These are phyloP conservation scores for Stemphylium beticola DNA, from an alignment of 2,329 filamentous ascomycete genomes.

Conservation along the genomic window DNA sequence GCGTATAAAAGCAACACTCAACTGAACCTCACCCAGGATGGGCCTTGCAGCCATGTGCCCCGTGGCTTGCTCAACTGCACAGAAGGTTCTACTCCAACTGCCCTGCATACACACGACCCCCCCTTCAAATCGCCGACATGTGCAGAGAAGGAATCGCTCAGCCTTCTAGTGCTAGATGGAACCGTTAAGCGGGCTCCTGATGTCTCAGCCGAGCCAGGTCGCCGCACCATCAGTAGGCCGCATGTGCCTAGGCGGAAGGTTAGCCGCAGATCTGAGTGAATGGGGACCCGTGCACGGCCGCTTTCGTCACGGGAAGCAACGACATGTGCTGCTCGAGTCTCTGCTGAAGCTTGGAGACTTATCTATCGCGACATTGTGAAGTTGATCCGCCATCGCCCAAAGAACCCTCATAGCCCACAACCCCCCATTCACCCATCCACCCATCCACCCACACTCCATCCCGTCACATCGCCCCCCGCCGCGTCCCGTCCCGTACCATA, in stretches of 20 bases:
- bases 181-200: conserved; percentile 4
- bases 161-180: conserved; percentile 12
- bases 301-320: not conserved
- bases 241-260: conserved; percentile 10
- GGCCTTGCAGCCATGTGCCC: too few relatives aligned
- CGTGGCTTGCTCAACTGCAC: too few relatives aligned
- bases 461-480: conserved; percentile 1
- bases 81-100: not conserved
- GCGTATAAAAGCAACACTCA: too few relatives aligned
- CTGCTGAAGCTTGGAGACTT: not conserved
- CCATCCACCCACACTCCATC: not conserved
- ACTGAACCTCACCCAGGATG: too few relatives aligned
- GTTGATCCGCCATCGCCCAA: not conserved
- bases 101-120: not conserved
- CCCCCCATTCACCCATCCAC: not conserved
- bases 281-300: conserved; percentile 12
- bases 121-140: not conserved
- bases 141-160: not conserved
- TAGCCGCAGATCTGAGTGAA: conserved; percentile 21
- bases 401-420: not conserved
- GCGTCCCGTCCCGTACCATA: not conserved
- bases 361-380: conserved; percentile 1
- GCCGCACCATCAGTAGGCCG: conserved; percentile 13
- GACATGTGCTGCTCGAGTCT: conserved; percentile 8
- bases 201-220: conserved; percentile 13